Evolutionary conservation across 192 early-diverging fungal species (phyloP), one percentile per base, ranked within the genome.

Genomic region (Coemansia sp.): DNA sequence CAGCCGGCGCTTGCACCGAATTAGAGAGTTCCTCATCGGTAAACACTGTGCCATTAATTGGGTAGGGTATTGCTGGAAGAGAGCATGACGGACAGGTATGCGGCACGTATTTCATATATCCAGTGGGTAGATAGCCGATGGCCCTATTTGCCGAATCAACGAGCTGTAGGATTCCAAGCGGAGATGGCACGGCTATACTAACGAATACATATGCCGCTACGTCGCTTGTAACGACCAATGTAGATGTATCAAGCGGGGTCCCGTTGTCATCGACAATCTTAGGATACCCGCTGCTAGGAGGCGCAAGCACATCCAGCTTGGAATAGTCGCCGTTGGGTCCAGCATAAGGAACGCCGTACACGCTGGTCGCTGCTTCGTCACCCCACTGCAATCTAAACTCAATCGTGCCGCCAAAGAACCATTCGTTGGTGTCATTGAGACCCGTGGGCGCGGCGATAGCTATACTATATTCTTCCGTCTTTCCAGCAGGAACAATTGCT

Each of bases 371-470:
- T 14, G 30, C 12, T 14, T 69, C 72, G 11, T 52, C 46, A 6
- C 73, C 66, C 74, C 70, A 77, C 30, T 67, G 62, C 16, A 77
- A 44, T 23, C 49, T 72, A 53, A 83, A 67, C 16, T 74, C 59
- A 45, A 83, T 23, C 14, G 73, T 75, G 2, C 84, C 84, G 34
- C 84, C 74, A 39, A 83, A 85, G 64, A 77, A 79, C 81, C 81
- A 83, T 16, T 49, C 52, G 14, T 77, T 79, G 2, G 58, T 66
- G 21, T 83, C 72, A 21, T 58, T 53, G 15, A 85, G 63, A 6
- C 67, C 77, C 9, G 36, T 33, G 2, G 84, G 84, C 9, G 70
- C 69, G 10, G 70, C 57, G 26, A 85, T 70, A 23, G 58, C 38
- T 15, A 79, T 74, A 0, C 46, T 64, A 18, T 79, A 3, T 5